Evolutionary conservation across 495 filamentous ascomycete species (phyloP).

Genomic region (Elasticomyces elasticus): DNA sequence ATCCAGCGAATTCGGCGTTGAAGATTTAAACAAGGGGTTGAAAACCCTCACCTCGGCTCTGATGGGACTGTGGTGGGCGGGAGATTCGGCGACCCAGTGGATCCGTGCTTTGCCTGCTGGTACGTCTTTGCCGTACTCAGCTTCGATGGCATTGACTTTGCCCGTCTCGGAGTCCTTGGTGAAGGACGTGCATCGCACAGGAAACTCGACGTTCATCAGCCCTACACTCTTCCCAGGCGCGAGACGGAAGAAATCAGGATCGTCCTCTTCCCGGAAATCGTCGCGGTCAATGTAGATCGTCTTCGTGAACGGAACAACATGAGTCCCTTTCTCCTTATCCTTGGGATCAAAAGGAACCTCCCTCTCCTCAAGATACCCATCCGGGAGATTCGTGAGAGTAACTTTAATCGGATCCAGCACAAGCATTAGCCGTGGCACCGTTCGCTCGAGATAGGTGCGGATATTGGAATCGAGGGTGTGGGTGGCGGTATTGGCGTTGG

Average conservation of each 20-base stretch:
- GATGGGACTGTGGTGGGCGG: constrained; percentile 51
- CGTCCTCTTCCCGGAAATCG: constrained; percentile 78
- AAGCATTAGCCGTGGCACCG: constrained; percentile 77
- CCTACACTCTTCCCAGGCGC: constrained; percentile 85
- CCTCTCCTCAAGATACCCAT: constrained; percentile 52
- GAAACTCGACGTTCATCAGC: constrained; percentile 70
- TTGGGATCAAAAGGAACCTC: constrained; percentile 67
- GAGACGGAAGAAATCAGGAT: constrained; percentile 83
- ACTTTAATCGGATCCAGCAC: constrained; percentile 62
- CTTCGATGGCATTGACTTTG: constrained; percentile 58
- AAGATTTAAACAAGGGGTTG: constrained; percentile 76
- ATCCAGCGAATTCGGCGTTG: constrained; percentile 57
- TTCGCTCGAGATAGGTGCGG: constrained; percentile 69
- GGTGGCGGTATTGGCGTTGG: constrained; percentile 61
- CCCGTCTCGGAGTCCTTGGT: constrained; percentile 60
- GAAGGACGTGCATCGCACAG: constrained; percentile 70
- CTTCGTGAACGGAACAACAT: constrained; percentile 66
- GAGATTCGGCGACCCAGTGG: constrained; percentile 68
- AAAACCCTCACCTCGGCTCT: constrained; percentile 72
- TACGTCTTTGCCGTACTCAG: constrained; percentile 33
- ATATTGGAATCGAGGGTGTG: constrained; percentile 68
- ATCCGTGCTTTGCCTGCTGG: constrained; percentile 71
- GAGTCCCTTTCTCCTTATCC: constrained; percentile 43
- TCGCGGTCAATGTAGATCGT: constrained; percentile 84
- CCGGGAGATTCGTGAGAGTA: constrained; percentile 62